Conservation (phyloP, 2,329 filamentous ascomycete genomes). For the Aspergillus brunneoviolaceus region DNA sequence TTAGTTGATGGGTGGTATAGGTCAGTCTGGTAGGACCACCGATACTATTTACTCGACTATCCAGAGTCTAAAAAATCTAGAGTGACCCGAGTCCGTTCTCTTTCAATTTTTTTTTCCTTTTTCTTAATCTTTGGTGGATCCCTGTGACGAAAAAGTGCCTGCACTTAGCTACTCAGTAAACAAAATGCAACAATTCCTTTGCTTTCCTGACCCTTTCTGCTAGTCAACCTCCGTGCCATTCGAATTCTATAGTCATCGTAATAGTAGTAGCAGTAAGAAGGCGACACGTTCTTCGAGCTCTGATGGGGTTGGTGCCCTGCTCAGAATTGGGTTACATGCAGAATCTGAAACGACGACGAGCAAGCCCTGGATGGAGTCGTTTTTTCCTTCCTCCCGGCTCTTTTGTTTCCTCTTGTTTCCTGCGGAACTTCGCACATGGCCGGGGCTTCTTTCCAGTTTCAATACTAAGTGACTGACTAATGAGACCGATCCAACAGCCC, state of each 20-base stretch:
- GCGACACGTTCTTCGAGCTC: neutral
- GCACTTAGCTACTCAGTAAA: neutral
- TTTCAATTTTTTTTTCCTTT: no score
- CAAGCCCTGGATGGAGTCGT: neutral
- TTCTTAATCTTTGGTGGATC: neutral
- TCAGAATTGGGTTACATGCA: conserved; percentile 12
- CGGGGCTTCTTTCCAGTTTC: neutral
- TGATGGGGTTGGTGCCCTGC: neutral
- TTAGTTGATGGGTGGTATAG: no score
- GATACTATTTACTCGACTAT: neutral
- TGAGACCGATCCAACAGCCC: no score
- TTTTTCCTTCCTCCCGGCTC: neutral
- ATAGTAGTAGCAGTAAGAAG: neutral
- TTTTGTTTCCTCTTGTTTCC: neutral
- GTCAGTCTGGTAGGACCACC: neutral
- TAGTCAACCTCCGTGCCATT: no score
- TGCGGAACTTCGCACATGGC: neutral
- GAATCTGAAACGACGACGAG: conserved; percentile 17
- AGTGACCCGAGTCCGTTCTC: neutral
- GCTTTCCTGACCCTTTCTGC: neutral
- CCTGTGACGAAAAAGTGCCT: neutral
- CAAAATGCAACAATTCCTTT: neutral
- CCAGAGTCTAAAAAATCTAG: neutral
- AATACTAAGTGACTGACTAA: no score
- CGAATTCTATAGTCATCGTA: no score